Conservation (phyloP, 1,284 basidiomycete species). For the Amylostereum areolatum region DNA sequence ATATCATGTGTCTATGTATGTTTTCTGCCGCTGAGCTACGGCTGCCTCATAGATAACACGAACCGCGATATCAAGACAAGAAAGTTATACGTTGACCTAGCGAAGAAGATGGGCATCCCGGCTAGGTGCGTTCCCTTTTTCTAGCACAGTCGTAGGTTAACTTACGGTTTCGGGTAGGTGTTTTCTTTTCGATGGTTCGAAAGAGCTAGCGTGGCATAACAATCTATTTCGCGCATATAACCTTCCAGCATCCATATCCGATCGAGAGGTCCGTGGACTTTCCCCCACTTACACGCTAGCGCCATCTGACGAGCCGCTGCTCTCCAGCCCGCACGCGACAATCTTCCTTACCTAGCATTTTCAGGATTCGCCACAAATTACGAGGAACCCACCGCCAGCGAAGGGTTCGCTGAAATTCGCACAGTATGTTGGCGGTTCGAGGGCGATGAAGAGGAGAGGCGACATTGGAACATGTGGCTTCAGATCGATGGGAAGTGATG, state of each 20-base stretch:
- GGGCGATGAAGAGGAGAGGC: constrained; percentile 64
- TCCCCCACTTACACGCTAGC: neutral
- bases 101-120: constrained; percentile 47
- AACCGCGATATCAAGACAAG: constrained; percentile 71
- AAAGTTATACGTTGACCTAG: constrained; percentile 62
- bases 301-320: neutral
- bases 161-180: constrained; percentile 39
- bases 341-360: constrained; percentile 66
- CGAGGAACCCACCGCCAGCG: constrained; percentile 58
- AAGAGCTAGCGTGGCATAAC: constrained; percentile 85
- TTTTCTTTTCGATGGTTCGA: constrained; percentile 65
- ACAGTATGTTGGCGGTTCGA: constrained; percentile 77
- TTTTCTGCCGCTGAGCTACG: neutral
- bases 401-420: constrained; percentile 76
- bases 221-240: constrained; percentile 78
- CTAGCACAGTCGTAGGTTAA: neutral
- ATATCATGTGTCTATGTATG: neutral
- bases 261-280: constrained; percentile 17
- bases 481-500: constrained; percentile 56
- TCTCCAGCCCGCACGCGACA: constrained; percentile 39
- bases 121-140: constrained; percentile 40
- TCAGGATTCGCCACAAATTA: constrained; percentile 52
- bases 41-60: constrained; percentile 68
- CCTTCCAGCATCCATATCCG: constrained; percentile 37
- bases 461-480: constrained; percentile 75